A percentile compares a stretch with the other conserved stretches of the same genome.
Conservation (phyloP, 2,329 filamentous ascomycete genomes). For the Venturia effusa region DNA sequence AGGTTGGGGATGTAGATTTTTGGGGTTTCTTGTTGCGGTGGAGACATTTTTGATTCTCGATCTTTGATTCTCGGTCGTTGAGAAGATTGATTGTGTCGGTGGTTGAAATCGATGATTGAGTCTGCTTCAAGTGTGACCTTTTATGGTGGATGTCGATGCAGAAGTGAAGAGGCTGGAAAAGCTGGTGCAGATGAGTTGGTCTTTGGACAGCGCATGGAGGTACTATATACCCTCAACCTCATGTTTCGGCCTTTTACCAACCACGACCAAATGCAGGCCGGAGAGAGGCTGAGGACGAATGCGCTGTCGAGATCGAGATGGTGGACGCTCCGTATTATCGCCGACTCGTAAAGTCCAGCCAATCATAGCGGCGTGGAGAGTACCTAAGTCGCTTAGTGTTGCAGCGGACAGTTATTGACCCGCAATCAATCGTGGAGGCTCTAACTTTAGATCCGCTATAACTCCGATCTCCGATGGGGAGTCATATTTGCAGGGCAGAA, state of each 20-base stretch:
- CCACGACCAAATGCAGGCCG: background rate
- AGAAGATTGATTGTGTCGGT: too few species aligned
- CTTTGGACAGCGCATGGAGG: background rate
- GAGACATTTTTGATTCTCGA: background rate
- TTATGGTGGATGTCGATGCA: background rate
- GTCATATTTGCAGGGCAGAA: too few species aligned
- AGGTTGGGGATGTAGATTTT: background rate
- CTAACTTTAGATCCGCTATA: background rate
- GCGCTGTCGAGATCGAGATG: background rate
- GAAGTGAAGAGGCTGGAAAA: background rate
- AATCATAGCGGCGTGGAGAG: background rate
- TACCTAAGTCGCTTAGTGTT: background rate
- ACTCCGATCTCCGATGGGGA: background rate
- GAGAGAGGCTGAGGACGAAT: background rate
- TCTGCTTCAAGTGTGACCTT: background rate
- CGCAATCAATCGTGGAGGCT: background rate
- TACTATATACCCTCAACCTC: background rate
- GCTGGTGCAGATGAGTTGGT: background rate
- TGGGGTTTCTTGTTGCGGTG: background rate
- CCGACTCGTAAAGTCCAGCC: background rate
- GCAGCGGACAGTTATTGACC: background rate
- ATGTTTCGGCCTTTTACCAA: background rate
- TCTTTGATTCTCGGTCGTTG: background rate
- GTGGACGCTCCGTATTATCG: background rate
- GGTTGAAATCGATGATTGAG: background rate